A percentile compares a stretch with the other conserved stretches of the same genome.
These are phyloP conservation scores for Pulveroboletus frians DNA, from an alignment of 768 basidiomycete genomes.

Conservation along the genomic window DNA sequence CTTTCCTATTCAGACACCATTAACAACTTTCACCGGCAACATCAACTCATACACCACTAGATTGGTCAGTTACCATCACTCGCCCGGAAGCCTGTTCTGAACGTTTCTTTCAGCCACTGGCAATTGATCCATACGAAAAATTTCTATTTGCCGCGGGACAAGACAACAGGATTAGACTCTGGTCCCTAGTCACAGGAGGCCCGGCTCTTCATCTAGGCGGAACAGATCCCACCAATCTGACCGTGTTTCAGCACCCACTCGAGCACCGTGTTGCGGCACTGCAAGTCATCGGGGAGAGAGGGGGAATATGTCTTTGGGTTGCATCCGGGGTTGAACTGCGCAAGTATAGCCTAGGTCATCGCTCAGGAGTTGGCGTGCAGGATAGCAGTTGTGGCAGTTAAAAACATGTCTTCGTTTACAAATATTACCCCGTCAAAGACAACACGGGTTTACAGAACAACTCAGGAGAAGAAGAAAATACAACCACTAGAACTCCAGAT, in stretches of 20 bases:
- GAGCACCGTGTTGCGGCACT: constrained; percentile 40
- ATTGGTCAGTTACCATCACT: constrained; percentile 39
- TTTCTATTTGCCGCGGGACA: constrained; percentile 68
- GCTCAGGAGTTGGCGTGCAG: constrained; percentile 4
- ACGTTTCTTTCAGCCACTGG: constrained; percentile 46
- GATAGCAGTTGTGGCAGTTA: not conserved
- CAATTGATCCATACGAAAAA: constrained; percentile 49
- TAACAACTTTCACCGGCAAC: constrained; percentile 49
- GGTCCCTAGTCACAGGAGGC: constrained; percentile 59
- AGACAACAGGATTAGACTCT: constrained; percentile 58
- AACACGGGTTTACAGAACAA: constrained; percentile 14
- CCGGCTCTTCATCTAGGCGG: constrained; percentile 17
- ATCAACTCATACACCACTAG: constrained; percentile 48
- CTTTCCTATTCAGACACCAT: constrained; percentile 42
- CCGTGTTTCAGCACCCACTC: constrained; percentile 35
- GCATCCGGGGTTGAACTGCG: constrained; percentile 42
- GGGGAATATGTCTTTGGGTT: constrained; percentile 48
- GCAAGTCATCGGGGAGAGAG: constrained; percentile 42
- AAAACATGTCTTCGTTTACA: constrained; percentile 1
- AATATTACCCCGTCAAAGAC: not conserved
- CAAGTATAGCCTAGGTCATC: constrained; percentile 47
- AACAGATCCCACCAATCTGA: not conserved
- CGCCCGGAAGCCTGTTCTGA: not conserved
- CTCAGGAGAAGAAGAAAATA: not conserved
- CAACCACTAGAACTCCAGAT: not conserved